Percentiles rank a stretch among this genome's conserved stretches.
Evolutionary conservation across 805 yeast genomes (phyloP).

Genomic region (Vanderwaltozyma polyspora): DNA sequence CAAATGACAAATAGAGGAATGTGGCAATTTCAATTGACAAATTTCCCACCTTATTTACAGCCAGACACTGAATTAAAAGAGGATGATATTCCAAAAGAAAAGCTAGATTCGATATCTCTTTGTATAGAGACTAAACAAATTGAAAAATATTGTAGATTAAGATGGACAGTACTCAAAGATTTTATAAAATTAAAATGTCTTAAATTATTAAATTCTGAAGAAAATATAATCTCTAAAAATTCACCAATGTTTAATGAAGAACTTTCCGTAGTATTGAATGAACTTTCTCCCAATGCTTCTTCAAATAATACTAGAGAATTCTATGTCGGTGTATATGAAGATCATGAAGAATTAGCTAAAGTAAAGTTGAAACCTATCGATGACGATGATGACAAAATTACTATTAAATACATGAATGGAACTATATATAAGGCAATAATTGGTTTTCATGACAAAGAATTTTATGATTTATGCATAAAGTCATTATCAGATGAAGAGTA

Average conservation of each 20-base stretch:
- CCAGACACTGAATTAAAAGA: slow-evolving; percentile 11
- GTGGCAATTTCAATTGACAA: slow-evolving; percentile 22
- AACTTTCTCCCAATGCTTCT: neutral
- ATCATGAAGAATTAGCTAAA: slow-evolving; percentile 10
- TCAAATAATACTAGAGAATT: slow-evolving; percentile 18
- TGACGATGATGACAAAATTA: slow-evolving; percentile 4
- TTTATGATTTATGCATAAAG: slow-evolving; percentile 17
- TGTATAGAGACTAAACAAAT: slow-evolving; percentile 14
- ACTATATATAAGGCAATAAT: slow-evolving; percentile 25
- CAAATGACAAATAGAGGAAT: slow-evolving; percentile 28
- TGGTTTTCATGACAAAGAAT: slow-evolving; percentile 24
- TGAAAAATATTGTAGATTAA: slow-evolving; percentile 21
- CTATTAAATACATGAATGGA: slow-evolving; percentile 15
- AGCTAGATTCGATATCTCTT: neutral
- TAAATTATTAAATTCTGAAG: slow-evolving; percentile 10
- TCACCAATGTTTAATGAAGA: neutral
- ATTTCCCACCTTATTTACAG: slow-evolving; percentile 26
- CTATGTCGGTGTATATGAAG: slow-evolving; percentile 28
- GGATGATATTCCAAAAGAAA: neutral
- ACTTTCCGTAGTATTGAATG: neutral
- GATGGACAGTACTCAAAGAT: slow-evolving; percentile 32
- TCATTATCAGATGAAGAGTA: slow-evolving; percentile 22
- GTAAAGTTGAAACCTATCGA: neutral
- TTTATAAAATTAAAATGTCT: slow-evolving; percentile 26
- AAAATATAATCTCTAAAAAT: neutral